Percentiles rank a stretch among this genome's conserved stretches.
These are phyloP conservation scores for Dimargaris cristalligena DNA, from an alignment of 192 early-diverging fungal genomes.

Conservation along the genomic window DNA sequence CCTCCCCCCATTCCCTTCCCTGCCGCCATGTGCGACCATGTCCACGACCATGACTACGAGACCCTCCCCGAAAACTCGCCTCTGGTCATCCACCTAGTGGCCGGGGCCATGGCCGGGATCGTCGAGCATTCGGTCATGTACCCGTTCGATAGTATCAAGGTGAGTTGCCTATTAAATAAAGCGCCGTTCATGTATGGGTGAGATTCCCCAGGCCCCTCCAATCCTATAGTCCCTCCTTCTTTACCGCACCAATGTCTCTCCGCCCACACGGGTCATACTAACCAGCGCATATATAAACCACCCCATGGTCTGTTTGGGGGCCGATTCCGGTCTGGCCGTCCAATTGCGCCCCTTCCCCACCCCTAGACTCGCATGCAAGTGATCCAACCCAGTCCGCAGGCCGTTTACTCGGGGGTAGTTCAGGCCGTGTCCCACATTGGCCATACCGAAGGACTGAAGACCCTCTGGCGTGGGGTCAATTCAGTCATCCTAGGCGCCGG, in stretches of 20 bases:
- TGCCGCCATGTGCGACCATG: conserved; percentile 4
- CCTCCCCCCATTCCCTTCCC: background rate
- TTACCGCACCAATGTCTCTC: too few relatives aligned
- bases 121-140: conserved; percentile 93
- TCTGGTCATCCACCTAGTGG: conserved; percentile 65
- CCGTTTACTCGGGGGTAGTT: conserved; percentile 48
- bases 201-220: too few relatives aligned
- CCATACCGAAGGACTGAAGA: conserved; percentile 53
- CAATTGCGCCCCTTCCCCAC: conserved; percentile 10
- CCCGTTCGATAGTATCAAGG: conserved; percentile 89
- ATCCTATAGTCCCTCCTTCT: too few relatives aligned
- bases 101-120: conserved; percentile 93
- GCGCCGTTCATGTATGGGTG: too few relatives aligned
- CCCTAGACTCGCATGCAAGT: conserved; percentile 87
- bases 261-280: too few relatives aligned
- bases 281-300: too few relatives aligned
- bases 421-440: conserved; percentile 52
- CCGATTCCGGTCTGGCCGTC: too few relatives aligned
- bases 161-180: conserved; percentile 23
- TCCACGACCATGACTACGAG: conserved; percentile 78
- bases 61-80: conserved; percentile 67
- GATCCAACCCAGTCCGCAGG: conserved; percentile 43
- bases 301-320: too few relatives aligned
- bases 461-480: conserved; percentile 88
- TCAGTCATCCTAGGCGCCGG: conserved; percentile 87